phyloP scores from a whole-genome alignment of 1,284 basidiomycete species.

The Rhodotorula sp. region DNA sequence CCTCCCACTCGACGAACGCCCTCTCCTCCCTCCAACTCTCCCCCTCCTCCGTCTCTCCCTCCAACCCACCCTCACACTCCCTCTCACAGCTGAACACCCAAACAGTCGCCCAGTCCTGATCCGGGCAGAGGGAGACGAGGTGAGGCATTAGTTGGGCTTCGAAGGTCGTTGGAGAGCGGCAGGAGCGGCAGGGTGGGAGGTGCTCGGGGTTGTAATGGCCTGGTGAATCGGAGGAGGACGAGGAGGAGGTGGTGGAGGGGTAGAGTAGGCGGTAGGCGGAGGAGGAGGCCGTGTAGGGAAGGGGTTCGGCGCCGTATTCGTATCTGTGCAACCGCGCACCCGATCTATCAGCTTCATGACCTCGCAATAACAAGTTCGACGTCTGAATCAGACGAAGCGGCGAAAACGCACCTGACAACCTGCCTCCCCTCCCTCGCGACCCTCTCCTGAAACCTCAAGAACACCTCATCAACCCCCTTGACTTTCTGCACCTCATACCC shows the following conservation, averaged over 20 bases:
- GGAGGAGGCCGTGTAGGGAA: slow-evolving; percentile 67
- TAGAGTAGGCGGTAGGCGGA: slow-evolving; percentile 66
- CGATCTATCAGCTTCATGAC: too few species aligned
- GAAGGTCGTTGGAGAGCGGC: slow-evolving; percentile 63
- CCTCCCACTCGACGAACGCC: slow-evolving; percentile 71
- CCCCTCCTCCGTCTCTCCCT: slow-evolving; percentile 48
- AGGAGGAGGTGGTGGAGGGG: slow-evolving; percentile 55
- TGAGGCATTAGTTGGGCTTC: slow-evolving; percentile 86
- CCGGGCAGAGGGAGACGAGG: slow-evolving; percentile 64
- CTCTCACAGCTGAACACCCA: slow-evolving; percentile 72
- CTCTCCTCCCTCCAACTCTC: slow-evolving; percentile 66
- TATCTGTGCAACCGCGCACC: slow-evolving; percentile 57
- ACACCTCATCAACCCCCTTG: slow-evolving; percentile 67
- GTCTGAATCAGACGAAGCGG: neutral
- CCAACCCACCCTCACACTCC: slow-evolving; percentile 58
- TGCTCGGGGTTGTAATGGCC: slow-evolving; percentile 50
- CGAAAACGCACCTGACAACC: slow-evolving; percentile 62
- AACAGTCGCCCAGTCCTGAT: slow-evolving; percentile 60
- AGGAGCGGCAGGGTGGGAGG: slow-evolving; percentile 61
- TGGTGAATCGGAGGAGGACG: slow-evolving; percentile 35
- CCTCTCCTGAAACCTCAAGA: slow-evolving; percentile 71
- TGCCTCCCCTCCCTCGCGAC: slow-evolving; percentile 67
- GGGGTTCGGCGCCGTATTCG: slow-evolving; percentile 66
- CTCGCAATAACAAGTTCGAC: too few species aligned
- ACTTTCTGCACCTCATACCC: slow-evolving; percentile 66